Conservation (phyloP, 176 grass and related monocot genomes). For the Poa annua region DNA sequence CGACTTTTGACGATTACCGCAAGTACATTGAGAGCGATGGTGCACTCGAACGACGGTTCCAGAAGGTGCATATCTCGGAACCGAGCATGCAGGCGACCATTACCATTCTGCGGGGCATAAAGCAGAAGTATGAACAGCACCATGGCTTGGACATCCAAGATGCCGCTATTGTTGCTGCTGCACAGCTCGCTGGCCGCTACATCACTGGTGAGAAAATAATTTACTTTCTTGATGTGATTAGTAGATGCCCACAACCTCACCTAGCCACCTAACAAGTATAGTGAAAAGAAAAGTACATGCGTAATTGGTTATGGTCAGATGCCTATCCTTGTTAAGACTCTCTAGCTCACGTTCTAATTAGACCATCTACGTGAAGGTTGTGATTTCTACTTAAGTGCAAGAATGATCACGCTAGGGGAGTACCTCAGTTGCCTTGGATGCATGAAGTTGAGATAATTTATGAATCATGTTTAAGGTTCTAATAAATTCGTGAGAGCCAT, state of each 20-base stretch:
- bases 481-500: neutral
- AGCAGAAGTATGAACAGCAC: conserved; percentile 6
- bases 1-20: conserved; percentile 17
- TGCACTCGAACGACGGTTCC: neutral
- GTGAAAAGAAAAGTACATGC: neutral
- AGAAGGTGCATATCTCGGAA: neutral
- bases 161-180: conserved; percentile 7
- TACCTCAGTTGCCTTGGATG: neutral
- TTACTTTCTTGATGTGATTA: neutral
- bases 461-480: neutral
- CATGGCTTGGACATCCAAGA: conserved; percentile 21
- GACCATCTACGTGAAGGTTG: too few relatives aligned
- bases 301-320: neutral
- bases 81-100: conserved; percentile 4
- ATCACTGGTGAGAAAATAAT: conserved; percentile 7
- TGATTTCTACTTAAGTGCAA: too few relatives aligned
- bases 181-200: neutral
- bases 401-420: too few relatives aligned
- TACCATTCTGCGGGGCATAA: neutral
- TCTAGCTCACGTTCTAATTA: too few relatives aligned
- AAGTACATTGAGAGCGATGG: conserved; percentile 18
- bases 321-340: neutral
- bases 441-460: neutral
- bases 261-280: neutral
- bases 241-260: neutral